Conservation (phyloP, 1,284 basidiomycete species). For the Ceratobasidium sp. region DNA sequence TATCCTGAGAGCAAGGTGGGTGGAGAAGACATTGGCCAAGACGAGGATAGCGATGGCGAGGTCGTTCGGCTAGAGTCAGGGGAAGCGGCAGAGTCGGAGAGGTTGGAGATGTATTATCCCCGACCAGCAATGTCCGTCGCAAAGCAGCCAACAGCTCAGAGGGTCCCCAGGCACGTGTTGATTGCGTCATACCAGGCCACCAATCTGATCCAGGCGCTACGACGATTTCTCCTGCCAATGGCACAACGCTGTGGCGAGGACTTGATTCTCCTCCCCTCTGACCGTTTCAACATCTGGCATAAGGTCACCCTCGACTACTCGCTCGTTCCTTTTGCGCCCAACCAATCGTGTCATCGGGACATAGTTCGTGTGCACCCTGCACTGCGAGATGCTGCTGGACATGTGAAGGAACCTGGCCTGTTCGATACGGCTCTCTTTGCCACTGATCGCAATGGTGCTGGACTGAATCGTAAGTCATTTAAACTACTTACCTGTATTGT, state of each 20-base stretch:
- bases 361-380: conserved; percentile 1
- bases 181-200: not conserved
- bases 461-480: not conserved
- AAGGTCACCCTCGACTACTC: not conserved
- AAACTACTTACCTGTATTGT: not conserved
- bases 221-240: not conserved
- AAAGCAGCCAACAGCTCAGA: not conserved
- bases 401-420: not conserved
- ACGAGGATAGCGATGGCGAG: not conserved
- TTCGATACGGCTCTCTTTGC: conserved; percentile 21
- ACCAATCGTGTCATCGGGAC: conserved; percentile 7
- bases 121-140: not conserved
- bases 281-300: conserved; percentile 22
- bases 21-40: not conserved
- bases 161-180: not conserved
- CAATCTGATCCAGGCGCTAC: conserved; percentile 3
- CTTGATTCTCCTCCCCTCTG: conserved; percentile 1
- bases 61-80: not conserved
- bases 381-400: conserved; percentile 9
- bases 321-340: conserved; percentile 3
- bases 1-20: too few relatives aligned
- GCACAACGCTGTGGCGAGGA: not conserved
- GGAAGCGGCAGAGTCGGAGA: not conserved
- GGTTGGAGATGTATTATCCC: not conserved
- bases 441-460: not conserved